Conservation (phyloP, 163 green algal genomes). For the Trebouxia gelatinosa region DNA sequence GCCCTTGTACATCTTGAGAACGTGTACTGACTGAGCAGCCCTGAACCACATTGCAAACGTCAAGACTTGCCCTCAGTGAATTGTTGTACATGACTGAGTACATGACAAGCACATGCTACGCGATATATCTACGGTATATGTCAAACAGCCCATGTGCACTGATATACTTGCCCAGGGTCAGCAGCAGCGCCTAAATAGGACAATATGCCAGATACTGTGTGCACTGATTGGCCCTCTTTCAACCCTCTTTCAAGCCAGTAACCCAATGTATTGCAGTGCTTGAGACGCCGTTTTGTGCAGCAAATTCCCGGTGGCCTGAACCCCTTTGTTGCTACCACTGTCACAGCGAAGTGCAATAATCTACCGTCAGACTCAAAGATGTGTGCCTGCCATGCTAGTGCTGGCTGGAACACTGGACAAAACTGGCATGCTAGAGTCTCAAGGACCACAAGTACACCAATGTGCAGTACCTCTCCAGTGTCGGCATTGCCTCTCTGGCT, state of each 20-base stretch:
- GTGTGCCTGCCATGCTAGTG: background rate
- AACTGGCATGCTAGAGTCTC: background rate
- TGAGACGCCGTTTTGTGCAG: background rate
- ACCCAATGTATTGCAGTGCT: too few relatives aligned
- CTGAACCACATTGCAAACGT: background rate
- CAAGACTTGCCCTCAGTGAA: background rate
- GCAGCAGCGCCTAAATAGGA: too few relatives aligned
- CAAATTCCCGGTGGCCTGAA: background rate
- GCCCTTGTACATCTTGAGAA: background rate
- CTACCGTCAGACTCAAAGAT: too few relatives aligned
- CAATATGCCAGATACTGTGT: too few relatives aligned
- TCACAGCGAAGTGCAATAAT: background rate
- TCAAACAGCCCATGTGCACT: too few relatives aligned
- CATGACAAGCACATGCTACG: too few relatives aligned
- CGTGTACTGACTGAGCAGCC: background rate
- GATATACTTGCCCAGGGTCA: too few relatives aligned
- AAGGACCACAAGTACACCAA: background rate
- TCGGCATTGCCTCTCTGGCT: conserved; percentile 52
- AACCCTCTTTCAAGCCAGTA: too few relatives aligned
- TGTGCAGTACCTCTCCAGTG: conserved; percentile 31
- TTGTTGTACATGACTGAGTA: too few relatives aligned
- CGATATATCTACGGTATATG: too few relatives aligned
- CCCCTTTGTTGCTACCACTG: background rate
- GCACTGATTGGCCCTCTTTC: too few relatives aligned
- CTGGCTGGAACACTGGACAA: background rate